Conservation (phyloP, 148 eudicot genomes). For the Rhododendron vialii region DNA sequence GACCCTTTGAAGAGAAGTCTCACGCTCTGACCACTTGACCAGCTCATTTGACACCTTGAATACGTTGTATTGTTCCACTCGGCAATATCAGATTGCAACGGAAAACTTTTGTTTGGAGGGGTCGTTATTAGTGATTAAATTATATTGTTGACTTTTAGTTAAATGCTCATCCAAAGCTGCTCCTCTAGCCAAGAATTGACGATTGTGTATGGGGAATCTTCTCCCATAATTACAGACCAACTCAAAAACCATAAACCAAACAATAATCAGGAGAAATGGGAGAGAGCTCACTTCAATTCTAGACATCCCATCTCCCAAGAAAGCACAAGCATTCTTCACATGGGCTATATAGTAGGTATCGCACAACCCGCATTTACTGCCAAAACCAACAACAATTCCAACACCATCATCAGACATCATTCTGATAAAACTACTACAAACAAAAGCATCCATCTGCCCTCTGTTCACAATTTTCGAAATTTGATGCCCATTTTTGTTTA, state of each 20-base stretch:
- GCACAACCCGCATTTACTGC: conserved; percentile 86
- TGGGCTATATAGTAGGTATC: conserved; percentile 93
- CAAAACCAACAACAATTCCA: conserved; percentile 11
- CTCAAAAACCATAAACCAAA: background rate
- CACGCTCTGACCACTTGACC: background rate
- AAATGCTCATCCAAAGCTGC: background rate
- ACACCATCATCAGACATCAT: background rate
- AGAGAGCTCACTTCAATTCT: conserved; percentile 66
- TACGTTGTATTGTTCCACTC: background rate
- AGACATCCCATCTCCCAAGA: conserved; percentile 97
- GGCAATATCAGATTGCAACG: background rate
- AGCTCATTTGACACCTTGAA: background rate
- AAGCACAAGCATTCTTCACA: conserved; percentile 95
- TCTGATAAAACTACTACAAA: background rate
- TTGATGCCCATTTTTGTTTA: background rate
- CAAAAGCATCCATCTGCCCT: background rate
- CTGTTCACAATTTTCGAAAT: background rate
- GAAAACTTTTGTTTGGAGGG: background rate
- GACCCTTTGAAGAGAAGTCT: background rate
- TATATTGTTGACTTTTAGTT: background rate
- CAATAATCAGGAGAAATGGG: background rate
- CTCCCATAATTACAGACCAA: background rate
- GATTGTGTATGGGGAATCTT: background rate
- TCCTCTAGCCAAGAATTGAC: background rate
- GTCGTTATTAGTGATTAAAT: background rate